These are phyloP conservation scores for Venturia aucupariae DNA, from an alignment of 2,329 filamentous ascomycete genomes.

Conservation along the genomic window DNA sequence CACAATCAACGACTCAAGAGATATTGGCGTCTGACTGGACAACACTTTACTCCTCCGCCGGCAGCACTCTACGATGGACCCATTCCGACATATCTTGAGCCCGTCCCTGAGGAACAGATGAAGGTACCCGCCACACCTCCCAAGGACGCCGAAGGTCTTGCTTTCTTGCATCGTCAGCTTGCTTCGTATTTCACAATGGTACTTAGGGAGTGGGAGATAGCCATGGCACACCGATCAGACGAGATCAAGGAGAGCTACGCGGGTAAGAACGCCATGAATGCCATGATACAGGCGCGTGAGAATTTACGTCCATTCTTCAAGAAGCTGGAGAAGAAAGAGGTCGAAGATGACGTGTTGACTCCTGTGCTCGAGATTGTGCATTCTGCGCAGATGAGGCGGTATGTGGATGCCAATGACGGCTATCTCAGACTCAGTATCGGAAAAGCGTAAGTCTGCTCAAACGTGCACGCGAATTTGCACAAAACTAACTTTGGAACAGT, in stretches of 20 bases:
- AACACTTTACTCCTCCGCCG: slow-evolving; percentile 27
- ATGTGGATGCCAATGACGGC: slow-evolving; percentile 93
- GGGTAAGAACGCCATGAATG: slow-evolving; percentile 70
- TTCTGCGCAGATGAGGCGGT: slow-evolving; percentile 79
- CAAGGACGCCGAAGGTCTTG: slow-evolving; percentile 54
- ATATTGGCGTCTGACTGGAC: slow-evolving; percentile 53
- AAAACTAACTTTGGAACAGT: slow-evolving; percentile 22
- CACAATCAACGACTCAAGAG: slow-evolving; percentile 60
- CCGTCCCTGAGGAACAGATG: slow-evolving; percentile 81
- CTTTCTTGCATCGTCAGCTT: slow-evolving; percentile 76
- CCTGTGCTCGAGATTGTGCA: slow-evolving; percentile 87
- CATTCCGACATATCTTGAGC: slow-evolving; percentile 74
- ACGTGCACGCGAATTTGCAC: not conserved
- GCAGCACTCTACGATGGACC: slow-evolving; percentile 57
- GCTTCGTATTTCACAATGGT: slow-evolving; percentile 96
- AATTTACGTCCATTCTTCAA: slow-evolving; percentile 86
- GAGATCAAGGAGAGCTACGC: slow-evolving; percentile 62
- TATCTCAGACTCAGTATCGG: slow-evolving; percentile 90
- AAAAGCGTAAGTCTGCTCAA: slow-evolving; percentile 52
- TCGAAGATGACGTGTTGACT: slow-evolving; percentile 69
- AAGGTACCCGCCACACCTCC: slow-evolving; percentile 59
- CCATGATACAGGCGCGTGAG: slow-evolving; percentile 78
- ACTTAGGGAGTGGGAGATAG: slow-evolving; percentile 75
- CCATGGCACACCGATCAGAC: slow-evolving; percentile 53
- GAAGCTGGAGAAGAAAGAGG: slow-evolving; percentile 71